Evolutionary conservation across 192 early-diverging fungal species (phyloP), one percentile per base, ranked within the genome.

Genomic region (Coemansia sp.): DNA sequence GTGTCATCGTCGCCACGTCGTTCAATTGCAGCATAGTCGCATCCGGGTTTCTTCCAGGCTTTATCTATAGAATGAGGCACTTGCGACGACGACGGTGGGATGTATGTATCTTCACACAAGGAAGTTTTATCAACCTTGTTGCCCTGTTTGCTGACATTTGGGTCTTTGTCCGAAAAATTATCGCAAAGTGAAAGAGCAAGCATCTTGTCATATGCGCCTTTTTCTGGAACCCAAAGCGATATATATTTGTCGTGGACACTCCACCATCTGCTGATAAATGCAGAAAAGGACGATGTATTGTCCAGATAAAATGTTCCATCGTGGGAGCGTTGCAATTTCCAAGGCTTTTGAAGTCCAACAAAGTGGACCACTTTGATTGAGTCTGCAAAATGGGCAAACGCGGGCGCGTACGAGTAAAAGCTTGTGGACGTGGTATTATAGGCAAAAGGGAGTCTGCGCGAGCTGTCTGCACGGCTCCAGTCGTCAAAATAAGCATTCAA

Each of bases 281-380:
- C 61, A 8, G 15, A 68, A 71, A 63, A 85, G 61, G 42, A 71
- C 61, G 65, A 80, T 65, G 18, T 40, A 16, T 26, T 56, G 21
- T 78, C 56, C 57, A 87, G 66, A 0, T 62, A 59, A 13, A 70
- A 43, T 26, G 66, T 63, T 19, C 73, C 78, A 37, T 69, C 67
- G 41, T 42, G 52, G 32, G 63, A 58, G 39, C 73, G 73, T 18
- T 22, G 32, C 63, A 67, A 68, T 61, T 71, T 72, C 96, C 96
- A 98, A 13, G 96, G 96, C 80, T 98, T 98, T 16, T 84, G 71
- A 3, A 67, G 67, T 1, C 96, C 96, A 54, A 95, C 91, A 83
- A 98, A 98, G 68, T 98, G 96, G 41, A 93, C 85, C 41, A 93
- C 89, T 15, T 88, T 86, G 51, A 95, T 88, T 37, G 85, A 68